Percentiles rank a stretch among this genome's conserved stretches.
Conservation (phyloP, 2,329 filamentous ascomycete genomes). For the Hortaea werneckii region DNA sequence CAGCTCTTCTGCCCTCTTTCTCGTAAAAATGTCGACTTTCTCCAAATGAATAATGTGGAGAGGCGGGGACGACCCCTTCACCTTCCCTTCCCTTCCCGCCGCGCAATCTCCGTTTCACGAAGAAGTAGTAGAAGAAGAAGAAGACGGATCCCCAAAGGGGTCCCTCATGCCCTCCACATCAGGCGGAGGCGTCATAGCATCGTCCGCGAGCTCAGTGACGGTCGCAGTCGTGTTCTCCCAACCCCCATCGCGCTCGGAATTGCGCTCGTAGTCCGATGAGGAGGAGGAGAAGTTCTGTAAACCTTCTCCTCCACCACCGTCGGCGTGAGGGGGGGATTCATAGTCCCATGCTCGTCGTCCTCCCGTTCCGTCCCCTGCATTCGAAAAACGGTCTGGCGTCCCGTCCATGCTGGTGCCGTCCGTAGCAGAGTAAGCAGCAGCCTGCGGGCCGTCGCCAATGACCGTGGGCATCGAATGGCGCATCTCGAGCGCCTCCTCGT, state of each 20-base stretch:
- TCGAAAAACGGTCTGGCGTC: too few relatives aligned
- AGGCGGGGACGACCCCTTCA: too few relatives aligned
- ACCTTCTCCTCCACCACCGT: neutral
- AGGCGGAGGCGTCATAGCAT: slow-evolving; percentile 1
- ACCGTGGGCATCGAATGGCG: neutral
- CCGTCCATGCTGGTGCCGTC: neutral
- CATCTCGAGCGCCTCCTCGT: slow-evolving; percentile 3
- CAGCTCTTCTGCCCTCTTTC: too few relatives aligned
- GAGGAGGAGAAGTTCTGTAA: neutral
- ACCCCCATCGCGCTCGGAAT: too few relatives aligned
- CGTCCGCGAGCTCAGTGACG: neutral
- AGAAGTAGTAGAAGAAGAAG: too few relatives aligned
- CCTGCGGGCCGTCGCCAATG: neutral
- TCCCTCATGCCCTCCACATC: neutral
- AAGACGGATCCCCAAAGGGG: neutral
- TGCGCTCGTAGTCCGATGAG: neutral
- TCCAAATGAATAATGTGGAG: too few relatives aligned
- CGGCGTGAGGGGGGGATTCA: too few relatives aligned
- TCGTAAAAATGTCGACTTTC: too few relatives aligned
- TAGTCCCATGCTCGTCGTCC: too few relatives aligned
- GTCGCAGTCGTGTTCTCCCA: neutral
- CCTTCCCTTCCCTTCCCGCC: too few relatives aligned
- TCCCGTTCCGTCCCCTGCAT: too few relatives aligned
- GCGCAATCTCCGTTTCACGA: too few relatives aligned
- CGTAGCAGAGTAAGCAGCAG: neutral